phyloP scores from a whole-genome alignment of 768 basidiomycete species.

The Tricholoma terreum region DNA sequence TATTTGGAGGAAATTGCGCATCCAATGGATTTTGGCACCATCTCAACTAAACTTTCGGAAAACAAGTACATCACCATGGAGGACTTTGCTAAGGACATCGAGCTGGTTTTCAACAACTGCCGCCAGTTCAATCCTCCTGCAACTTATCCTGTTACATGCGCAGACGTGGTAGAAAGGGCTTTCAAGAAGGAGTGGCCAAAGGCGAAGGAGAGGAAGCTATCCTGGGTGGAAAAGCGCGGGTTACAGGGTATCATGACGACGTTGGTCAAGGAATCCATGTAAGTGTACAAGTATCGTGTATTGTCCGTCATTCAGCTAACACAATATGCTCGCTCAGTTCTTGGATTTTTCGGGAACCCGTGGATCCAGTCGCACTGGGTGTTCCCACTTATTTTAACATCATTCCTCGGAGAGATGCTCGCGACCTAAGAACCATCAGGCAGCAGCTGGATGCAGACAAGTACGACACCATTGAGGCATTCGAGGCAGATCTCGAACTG shows the following conservation, averaged over 20 bases:
- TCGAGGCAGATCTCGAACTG: conserved; percentile 82
- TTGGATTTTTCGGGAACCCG: conserved; percentile 78
- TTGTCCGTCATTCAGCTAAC: conserved; percentile 5
- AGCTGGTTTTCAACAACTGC: conserved; percentile 86
- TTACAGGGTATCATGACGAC: conserved; percentile 67
- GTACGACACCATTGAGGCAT: conserved; percentile 72
- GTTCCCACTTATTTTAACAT: conserved; percentile 89
- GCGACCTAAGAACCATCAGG: conserved; percentile 82
- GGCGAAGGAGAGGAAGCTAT: conserved; percentile 66
- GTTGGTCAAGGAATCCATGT: conserved; percentile 68
- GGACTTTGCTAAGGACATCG: conserved; percentile 73
- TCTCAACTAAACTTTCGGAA: conserved; percentile 61
- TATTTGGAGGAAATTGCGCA: conserved; percentile 89
- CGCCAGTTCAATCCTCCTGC: conserved; percentile 86
- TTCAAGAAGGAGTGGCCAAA: conserved; percentile 90
- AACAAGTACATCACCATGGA: conserved; percentile 79
- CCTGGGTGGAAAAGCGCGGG: conserved; percentile 76
- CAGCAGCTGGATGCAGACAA: conserved; percentile 78
- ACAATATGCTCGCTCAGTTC: conserved; percentile 40
- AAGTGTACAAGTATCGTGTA: conserved; percentile 20
- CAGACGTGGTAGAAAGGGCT: conserved; percentile 66
- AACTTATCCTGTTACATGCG: conserved; percentile 70
- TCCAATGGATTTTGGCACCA: conserved; percentile 94
- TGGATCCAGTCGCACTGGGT: conserved; percentile 80
- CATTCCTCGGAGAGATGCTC: conserved; percentile 80